phyloP scores from a whole-genome alignment of 371 early-diverging fungal species.

The Cokeromyces recurvatus region DNA sequence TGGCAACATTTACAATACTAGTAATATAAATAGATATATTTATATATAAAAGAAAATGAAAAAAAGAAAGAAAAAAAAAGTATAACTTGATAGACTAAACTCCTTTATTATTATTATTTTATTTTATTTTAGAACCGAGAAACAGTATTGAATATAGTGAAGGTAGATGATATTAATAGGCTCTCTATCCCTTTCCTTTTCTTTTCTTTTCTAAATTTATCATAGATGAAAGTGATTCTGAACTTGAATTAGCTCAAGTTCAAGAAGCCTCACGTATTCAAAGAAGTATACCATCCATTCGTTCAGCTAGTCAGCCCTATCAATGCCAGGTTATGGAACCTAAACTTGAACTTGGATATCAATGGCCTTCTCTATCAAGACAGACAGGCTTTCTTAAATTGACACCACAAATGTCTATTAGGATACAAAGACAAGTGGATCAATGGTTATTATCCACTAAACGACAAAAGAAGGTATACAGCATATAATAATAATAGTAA shows the following conservation, averaged over 20 bases:
- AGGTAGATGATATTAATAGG: too few relatives aligned
- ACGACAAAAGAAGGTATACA: too few relatives aligned
- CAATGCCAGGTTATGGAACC: constrained; percentile 32
- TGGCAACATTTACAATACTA: too few relatives aligned
- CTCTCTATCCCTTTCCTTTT: too few relatives aligned
- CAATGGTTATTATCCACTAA: not conserved
- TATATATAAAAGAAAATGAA: too few relatives aligned
- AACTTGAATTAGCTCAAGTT: not conserved
- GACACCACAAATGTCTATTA: not conserved
- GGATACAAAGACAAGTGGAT: constrained; percentile 5
- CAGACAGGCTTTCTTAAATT: constrained; percentile 4
- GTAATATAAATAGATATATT: too few relatives aligned
- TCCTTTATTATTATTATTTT: too few relatives aligned
- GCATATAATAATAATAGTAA: too few relatives aligned
- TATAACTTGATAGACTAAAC: too few relatives aligned
- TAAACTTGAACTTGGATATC: constrained; percentile 24
- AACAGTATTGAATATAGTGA: too few relatives aligned
- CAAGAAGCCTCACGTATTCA: constrained; percentile 15
- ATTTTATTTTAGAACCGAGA: too few relatives aligned
- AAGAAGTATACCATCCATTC: constrained; percentile 9
- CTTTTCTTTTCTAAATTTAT: not conserved
- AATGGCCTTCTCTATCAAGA: constrained; percentile 20
- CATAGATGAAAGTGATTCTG: not conserved
- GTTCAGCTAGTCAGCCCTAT: constrained; percentile 3
- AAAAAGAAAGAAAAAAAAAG: too few relatives aligned